phyloP scores from a whole-genome alignment of 768 basidiomycete genomes.

The Lactifluus rugatus region DNA sequence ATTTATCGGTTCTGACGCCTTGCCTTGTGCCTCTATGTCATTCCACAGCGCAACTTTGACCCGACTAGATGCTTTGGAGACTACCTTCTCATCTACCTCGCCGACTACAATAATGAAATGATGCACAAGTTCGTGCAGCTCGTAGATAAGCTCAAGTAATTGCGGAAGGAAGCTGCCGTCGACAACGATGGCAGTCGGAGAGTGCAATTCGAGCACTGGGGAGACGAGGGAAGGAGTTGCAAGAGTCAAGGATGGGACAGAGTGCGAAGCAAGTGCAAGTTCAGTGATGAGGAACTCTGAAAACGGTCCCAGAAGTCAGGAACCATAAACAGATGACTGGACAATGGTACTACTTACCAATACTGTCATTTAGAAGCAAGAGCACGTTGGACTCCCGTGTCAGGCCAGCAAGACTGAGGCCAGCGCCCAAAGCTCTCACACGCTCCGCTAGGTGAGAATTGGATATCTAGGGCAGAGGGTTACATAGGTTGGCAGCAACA shows the following conservation, averaged over 20 bases:
- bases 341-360: conserved; percentile 37
- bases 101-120: conserved; percentile 67
- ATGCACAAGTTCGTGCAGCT: conserved; percentile 37
- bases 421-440: conserved; percentile 62
- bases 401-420: conserved; percentile 49
- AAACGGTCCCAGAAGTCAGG: conserved; percentile 3
- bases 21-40: conserved; percentile 62
- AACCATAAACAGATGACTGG: background rate
- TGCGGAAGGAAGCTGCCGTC: conserved; percentile 55
- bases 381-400: conserved; percentile 56
- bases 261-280: conserved; percentile 63
- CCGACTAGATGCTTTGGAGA: conserved; percentile 40
- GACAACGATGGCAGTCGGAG: conserved; percentile 67
- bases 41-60: conserved; percentile 55
- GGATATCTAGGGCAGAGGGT: conserved; percentile 45
- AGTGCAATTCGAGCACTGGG: conserved; percentile 51
- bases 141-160: conserved; percentile 65
- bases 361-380: conserved; percentile 67
- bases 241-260: conserved; percentile 59
- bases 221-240: conserved; percentile 52
- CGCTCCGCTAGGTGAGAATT: conserved; percentile 63
- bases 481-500: background rate
- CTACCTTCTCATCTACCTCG: conserved; percentile 38
- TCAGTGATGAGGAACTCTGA: conserved; percentile 73
- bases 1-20: conserved; percentile 36